Conservation (phyloP, 2,329 filamentous ascomycete species). For the Fusarium illudens region DNA sequence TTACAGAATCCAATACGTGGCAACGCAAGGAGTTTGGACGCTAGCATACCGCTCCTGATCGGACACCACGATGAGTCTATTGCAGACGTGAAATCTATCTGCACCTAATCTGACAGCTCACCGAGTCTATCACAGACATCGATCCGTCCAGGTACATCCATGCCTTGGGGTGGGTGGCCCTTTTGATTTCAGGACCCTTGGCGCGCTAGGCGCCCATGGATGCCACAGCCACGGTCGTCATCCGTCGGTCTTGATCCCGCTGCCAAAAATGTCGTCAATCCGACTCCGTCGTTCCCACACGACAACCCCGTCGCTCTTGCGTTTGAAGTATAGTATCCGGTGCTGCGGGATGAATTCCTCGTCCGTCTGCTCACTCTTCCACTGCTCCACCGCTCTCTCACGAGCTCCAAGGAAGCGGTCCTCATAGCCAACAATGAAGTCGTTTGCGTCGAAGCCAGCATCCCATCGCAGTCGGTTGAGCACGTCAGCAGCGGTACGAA, state of each 20-base stretch:
- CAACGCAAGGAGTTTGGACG: not conserved
- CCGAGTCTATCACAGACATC: constrained; percentile 16
- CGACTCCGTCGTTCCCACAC: constrained; percentile 66
- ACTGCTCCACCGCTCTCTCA: constrained; percentile 63
- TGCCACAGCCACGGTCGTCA: constrained; percentile 13
- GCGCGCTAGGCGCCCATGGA: constrained; percentile 4
- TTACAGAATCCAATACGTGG: constrained; percentile 3
- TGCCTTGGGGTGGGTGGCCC: not conserved
- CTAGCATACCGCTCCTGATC: not conserved
- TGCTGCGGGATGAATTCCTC: constrained; percentile 74
- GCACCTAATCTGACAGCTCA: constrained; percentile 11
- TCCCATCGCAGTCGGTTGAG: constrained; percentile 70
- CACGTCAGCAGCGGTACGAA: constrained; percentile 66
- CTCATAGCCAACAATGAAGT: constrained; percentile 68
- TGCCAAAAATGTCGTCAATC: constrained; percentile 65
- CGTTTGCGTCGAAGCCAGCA: constrained; percentile 57
- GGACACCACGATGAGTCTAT: not conserved
- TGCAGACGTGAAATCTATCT: not conserved
- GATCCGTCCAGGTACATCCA: constrained; percentile 1
- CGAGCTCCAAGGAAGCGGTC: constrained; percentile 65
- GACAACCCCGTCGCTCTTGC: constrained; percentile 57
- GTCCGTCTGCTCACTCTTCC: constrained; percentile 70
- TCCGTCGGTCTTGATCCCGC: constrained; percentile 48
- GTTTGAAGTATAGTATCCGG: constrained; percentile 68
- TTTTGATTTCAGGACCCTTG: constrained; percentile 14